A percentile compares a stretch with the other conserved stretches of the same genome.
Evolutionary conservation across 1,284 basidiomycete genomes (phyloP).

Genomic region (Wolfiporia cocos): DNA sequence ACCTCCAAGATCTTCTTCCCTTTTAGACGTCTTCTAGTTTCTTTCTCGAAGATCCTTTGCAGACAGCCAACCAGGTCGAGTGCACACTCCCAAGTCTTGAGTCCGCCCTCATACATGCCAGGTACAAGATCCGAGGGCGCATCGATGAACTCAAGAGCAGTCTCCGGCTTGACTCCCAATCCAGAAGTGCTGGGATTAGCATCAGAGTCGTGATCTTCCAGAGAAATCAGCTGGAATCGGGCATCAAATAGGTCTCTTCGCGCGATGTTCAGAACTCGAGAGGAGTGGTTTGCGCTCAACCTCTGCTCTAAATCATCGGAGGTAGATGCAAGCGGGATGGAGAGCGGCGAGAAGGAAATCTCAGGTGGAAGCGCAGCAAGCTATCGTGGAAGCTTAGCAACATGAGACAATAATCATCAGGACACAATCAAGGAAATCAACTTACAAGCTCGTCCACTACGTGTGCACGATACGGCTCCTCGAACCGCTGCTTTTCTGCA

Average conservation of each 20-base stretch:
- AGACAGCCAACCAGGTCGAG: constrained; percentile 75
- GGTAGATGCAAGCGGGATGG: constrained; percentile 46
- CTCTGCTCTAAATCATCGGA: too few relatives aligned
- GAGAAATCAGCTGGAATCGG: constrained; percentile 81
- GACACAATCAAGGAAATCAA: too few relatives aligned
- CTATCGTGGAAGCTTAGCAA: too few relatives aligned
- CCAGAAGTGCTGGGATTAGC: constrained; percentile 15
- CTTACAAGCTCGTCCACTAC: constrained; percentile 32
- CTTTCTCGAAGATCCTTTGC: constrained; percentile 26
- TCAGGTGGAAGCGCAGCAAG: constrained; percentile 29
- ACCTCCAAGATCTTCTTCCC: constrained; percentile 66
- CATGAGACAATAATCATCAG: too few relatives aligned
- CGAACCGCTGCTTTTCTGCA: too few relatives aligned
- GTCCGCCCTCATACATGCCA: constrained; percentile 90
- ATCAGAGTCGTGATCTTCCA: constrained; percentile 16
- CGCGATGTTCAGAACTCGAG: constrained; percentile 51
- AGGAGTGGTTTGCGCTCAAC: too few relatives aligned
- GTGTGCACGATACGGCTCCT: too few relatives aligned
- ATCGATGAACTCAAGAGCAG: constrained; percentile 57
- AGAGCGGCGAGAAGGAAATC: constrained; percentile 25
- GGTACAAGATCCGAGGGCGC: constrained; percentile 88
- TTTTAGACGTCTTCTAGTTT: constrained; percentile 13
- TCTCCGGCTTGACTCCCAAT: constrained; percentile 6
- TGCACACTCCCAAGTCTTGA: constrained; percentile 98
- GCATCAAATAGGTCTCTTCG: constrained; percentile 92